A percentile compares a stretch with the other conserved stretches of the same genome.
These are phyloP conservation scores for Daldinia caldariorum DNA, from an alignment of 495 filamentous ascomycete species.

Conservation along the genomic window DNA sequence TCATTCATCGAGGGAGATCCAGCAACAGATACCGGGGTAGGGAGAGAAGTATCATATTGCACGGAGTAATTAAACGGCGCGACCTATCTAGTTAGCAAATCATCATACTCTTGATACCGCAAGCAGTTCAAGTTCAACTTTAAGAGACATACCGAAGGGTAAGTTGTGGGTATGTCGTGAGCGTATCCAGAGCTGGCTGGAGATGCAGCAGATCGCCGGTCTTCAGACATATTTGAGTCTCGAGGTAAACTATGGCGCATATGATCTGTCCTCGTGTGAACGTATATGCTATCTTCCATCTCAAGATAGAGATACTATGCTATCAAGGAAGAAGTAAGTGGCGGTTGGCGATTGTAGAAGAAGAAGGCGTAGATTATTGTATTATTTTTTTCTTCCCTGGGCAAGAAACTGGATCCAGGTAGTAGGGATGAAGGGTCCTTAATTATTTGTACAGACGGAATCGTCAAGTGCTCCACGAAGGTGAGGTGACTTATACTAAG, in stretches of 20 bases:
- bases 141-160: conserved; percentile 44
- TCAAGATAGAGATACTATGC: conserved; percentile 19
- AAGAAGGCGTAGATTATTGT: conserved; percentile 6
- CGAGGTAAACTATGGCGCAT: conserved; percentile 44
- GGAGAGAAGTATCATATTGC: conserved; percentile 54
- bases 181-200: conserved; percentile 41
- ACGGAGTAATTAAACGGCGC: conserved; percentile 57
- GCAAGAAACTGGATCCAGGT: conserved; percentile 22
- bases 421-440: conserved; percentile 32
- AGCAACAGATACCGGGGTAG: conserved; percentile 58
- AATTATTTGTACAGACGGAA: conserved; percentile 41
- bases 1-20: conserved; percentile 57
- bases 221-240: conserved; percentile 38
- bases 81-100: conserved; percentile 45
- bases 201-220: conserved; percentile 35
- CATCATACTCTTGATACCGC: conserved; percentile 10
- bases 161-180: conserved; percentile 45
- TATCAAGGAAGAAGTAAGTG: conserved; percentile 6
- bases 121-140: background rate
- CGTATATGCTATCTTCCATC: conserved; percentile 44
- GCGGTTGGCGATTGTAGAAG: conserved; percentile 21
- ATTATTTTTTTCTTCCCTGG: background rate
- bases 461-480: conserved; percentile 19
- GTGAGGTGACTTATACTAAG: conserved; percentile 23
- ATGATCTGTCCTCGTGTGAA: conserved; percentile 33